These are phyloP conservation scores for Pseudogymnoascus sp. DNA, from an alignment of 2,329 filamentous ascomycete genomes.

Conservation along the genomic window DNA sequence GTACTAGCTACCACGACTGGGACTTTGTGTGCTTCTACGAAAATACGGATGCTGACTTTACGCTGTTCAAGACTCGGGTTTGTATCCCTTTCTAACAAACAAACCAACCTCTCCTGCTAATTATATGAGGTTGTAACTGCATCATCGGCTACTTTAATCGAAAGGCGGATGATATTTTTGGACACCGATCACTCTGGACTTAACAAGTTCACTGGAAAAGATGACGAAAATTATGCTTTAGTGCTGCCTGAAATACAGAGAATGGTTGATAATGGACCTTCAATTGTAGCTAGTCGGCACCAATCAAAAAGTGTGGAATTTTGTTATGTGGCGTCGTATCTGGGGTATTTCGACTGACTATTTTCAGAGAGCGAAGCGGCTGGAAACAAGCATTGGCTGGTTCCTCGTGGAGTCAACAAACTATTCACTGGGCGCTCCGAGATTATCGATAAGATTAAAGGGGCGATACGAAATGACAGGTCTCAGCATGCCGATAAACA, in stretches of 20 bases:
- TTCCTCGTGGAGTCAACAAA: constrained; percentile 15
- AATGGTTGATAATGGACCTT: constrained; percentile 13
- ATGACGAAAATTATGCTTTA: constrained; percentile 15
- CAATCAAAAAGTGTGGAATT: constrained; percentile 9
- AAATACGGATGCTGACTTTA: not conserved
- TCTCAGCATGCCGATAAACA: constrained; percentile 9
- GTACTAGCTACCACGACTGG: constrained; percentile 4
- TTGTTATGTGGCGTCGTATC: not conserved
- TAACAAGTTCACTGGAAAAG: constrained; percentile 16
- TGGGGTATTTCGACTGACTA: not conserved
- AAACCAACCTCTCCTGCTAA: not conserved
- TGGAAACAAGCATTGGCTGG: constrained; percentile 14
- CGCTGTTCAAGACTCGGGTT: constrained; percentile 7
- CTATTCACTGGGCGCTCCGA: constrained; percentile 19
- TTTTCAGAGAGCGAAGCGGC: not conserved
- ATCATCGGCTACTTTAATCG: constrained; percentile 12
- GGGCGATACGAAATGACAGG: not conserved
- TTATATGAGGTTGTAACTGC: constrained; percentile 7
- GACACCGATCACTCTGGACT: constrained; percentile 17
- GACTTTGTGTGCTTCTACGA: constrained; percentile 14
- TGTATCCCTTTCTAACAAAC: not conserved
- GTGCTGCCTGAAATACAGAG: constrained; percentile 14
- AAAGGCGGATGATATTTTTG: constrained; percentile 16
- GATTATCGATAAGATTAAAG: constrained; percentile 15
- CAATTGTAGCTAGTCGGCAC: constrained; percentile 6